Conservation (phyloP, 768 basidiomycete genomes). For the Leccinum olivaceopallidum region DNA sequence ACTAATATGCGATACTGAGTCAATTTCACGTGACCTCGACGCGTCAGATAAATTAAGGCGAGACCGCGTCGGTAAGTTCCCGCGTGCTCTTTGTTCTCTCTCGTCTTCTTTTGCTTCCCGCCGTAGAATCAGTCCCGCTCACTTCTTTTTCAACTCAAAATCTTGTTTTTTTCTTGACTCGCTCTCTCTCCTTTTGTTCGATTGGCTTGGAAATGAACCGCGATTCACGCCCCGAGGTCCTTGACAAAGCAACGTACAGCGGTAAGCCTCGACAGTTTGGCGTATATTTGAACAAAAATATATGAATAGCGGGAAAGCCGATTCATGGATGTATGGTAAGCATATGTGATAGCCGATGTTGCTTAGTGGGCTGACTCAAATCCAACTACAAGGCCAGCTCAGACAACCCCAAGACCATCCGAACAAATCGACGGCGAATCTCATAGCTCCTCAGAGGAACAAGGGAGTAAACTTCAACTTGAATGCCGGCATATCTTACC, state of each 20-base stretch:
- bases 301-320: constrained; percentile 5
- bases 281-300: background rate
- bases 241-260: constrained; percentile 36
- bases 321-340: constrained; percentile 14
- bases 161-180: constrained; percentile 10
- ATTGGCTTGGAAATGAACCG: constrained; percentile 27
- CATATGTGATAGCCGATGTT: background rate
- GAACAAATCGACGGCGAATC: constrained; percentile 2
- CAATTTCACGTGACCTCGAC: constrained; percentile 30
- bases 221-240: constrained; percentile 42
- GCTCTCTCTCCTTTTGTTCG: constrained; percentile 16
- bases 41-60: constrained; percentile 31
- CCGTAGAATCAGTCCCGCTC: constrained; percentile 15
- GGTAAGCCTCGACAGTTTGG: constrained; percentile 28
- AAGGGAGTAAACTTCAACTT: constrained; percentile 10
- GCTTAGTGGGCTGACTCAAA: constrained; percentile 2
- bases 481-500: constrained; percentile 6
- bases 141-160: constrained; percentile 5
- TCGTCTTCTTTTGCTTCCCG: constrained; percentile 31
- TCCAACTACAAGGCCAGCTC: constrained; percentile 11
- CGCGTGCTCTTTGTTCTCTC: constrained; percentile 31
- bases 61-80: constrained; percentile 17
- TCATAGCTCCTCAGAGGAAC: background rate
- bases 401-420: constrained; percentile 12
- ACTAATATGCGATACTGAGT: constrained; percentile 1